Base-by-base conservation (phyloP, 1,284 basidiomycete species). In the Mycena sp. region DNA sequence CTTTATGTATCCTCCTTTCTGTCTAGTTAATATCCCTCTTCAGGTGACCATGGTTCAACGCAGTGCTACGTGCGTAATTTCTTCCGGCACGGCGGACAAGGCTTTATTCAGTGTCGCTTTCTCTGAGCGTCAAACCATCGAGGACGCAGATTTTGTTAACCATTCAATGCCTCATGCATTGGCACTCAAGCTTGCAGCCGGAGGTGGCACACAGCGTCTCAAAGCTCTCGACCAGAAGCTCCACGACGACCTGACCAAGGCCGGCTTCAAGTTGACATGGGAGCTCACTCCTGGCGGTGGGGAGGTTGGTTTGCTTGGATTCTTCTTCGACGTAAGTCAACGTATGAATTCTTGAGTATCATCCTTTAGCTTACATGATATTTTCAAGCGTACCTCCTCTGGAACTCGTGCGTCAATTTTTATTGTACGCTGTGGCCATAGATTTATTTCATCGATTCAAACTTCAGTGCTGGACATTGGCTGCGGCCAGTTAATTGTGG, bases 141-240 rank as follows among this genome's bases (percentile, higher is more conserved):
- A 83, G 12, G 73, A 82, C 16, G 76, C 79, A 23, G 85, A 88
- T 69, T 77, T 87, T 52, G 76, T 77, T 50, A 75, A 76, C 49
- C 71, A 74, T 16, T 72, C 80, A 12, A 74, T 76, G 28, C 85
- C 85, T 5, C 64, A 81, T 29, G 72, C 75, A 0, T 67, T 83
- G 16, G 58, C 77, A 45, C 78, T 76, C 62, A 69, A 77, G 58
- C 71, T 81, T 52, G 68, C 77, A 54, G 74, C 72, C 53, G 73
- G 71, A 16, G 69, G 70, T 9, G 75, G 75, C 57, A 62, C 72
- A 29, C 53, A 72, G 41, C 69, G 73, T 23, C 68, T 72, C 30
- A 72, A 69, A 30, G 63, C 67, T 12, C 6, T 48, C 19, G 78
- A 81, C 50, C 68, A 71, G 48, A 73, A 74, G 43, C 72, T 81